Conservation (phyloP, 768 basidiomycete genomes). For the Phylloporus scabripes region DNA sequence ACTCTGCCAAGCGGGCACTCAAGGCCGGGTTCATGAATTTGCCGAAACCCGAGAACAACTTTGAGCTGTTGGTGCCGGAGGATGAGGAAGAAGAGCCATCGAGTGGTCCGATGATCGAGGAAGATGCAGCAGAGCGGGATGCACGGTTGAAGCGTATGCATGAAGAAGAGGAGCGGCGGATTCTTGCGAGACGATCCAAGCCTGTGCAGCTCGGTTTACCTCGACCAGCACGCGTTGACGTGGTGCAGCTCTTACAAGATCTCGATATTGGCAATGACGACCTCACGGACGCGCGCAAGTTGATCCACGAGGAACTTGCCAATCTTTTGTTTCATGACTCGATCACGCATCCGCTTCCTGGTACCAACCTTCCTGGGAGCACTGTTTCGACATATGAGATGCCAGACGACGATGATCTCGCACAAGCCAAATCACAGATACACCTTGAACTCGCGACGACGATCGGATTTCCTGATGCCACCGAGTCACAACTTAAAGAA, state of each 20-base stretch:
- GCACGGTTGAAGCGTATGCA: slow-evolving; percentile 56
- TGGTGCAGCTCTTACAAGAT: slow-evolving; percentile 54
- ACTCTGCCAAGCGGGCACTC: slow-evolving; percentile 69
- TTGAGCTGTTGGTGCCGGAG: slow-evolving; percentile 89
- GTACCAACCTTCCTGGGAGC: slow-evolving; percentile 72
- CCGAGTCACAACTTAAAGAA: slow-evolving; percentile 69
- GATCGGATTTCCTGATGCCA: slow-evolving; percentile 84
- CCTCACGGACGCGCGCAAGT: slow-evolving; percentile 45
- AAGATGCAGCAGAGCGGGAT: slow-evolving; percentile 93
- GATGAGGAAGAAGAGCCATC: slow-evolving; percentile 57
- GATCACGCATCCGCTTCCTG: slow-evolving; percentile 81
- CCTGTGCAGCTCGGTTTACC: slow-evolving; percentile 80
- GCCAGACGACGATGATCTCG: slow-evolving; percentile 74
- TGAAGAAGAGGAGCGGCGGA: slow-evolving; percentile 75
- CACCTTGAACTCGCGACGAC: slow-evolving; percentile 74
- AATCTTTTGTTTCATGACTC: slow-evolving; percentile 83
- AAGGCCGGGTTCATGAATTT: slow-evolving; percentile 76
- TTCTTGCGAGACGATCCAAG: slow-evolving; percentile 76
- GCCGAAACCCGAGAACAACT: slow-evolving; percentile 95
- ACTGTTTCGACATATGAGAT: slow-evolving; percentile 62
- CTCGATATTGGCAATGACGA: slow-evolving; percentile 50
- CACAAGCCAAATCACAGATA: slow-evolving; percentile 62
- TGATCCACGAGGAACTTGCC: slow-evolving; percentile 76
- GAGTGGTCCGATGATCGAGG: slow-evolving; percentile 38
- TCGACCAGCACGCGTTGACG: slow-evolving; percentile 78